phyloP scores from a whole-genome alignment of 495 filamentous ascomycete species.

The Neurospora sp. region DNA sequence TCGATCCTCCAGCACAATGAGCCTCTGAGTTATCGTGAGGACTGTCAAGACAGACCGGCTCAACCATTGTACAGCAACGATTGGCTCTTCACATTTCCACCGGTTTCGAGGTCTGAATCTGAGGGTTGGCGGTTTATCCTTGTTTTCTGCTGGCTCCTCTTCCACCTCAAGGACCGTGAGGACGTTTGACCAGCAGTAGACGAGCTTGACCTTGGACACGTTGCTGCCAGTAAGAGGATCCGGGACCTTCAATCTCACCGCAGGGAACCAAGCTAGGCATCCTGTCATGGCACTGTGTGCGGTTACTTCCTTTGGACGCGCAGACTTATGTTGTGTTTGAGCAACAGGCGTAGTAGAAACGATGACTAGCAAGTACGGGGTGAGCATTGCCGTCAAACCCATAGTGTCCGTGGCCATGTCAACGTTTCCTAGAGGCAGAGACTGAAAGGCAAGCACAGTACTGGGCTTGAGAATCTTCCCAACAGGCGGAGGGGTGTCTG shows the following conservation, averaged over 20 bases:
- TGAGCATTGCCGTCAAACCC: constrained; percentile 91
- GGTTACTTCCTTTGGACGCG: constrained; percentile 79
- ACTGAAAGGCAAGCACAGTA: constrained; percentile 85
- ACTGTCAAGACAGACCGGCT: constrained; percentile 87
- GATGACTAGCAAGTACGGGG: constrained; percentile 88
- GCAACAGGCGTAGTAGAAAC: constrained; percentile 94
- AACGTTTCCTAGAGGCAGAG: constrained; percentile 83
- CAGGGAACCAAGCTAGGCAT: constrained; percentile 93
- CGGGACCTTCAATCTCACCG: constrained; percentile 76
- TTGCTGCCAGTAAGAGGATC: constrained; percentile 44
- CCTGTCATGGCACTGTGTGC: constrained; percentile 86
- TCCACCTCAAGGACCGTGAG: constrained; percentile 84
- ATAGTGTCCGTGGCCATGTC: constrained; percentile 80
- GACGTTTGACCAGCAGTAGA: constrained; percentile 96
- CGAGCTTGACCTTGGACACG: constrained; percentile 73
- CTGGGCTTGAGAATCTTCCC: constrained; percentile 76
- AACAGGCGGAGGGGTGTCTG: constrained; percentile 43
- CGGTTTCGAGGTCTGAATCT: constrained; percentile 74
- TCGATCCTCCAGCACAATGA: constrained; percentile 86
- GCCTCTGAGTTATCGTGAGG: constrained; percentile 82
- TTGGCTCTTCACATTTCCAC: constrained; percentile 91
- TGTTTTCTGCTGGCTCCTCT: constrained; percentile 55
- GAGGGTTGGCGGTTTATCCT: constrained; percentile 62
- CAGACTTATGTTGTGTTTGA: constrained; percentile 88
- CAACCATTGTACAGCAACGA: constrained; percentile 94